Evolutionary conservation across 495 filamentous ascomycete species (phyloP).

Genomic region (Podospora pseudopauciseta): DNA sequence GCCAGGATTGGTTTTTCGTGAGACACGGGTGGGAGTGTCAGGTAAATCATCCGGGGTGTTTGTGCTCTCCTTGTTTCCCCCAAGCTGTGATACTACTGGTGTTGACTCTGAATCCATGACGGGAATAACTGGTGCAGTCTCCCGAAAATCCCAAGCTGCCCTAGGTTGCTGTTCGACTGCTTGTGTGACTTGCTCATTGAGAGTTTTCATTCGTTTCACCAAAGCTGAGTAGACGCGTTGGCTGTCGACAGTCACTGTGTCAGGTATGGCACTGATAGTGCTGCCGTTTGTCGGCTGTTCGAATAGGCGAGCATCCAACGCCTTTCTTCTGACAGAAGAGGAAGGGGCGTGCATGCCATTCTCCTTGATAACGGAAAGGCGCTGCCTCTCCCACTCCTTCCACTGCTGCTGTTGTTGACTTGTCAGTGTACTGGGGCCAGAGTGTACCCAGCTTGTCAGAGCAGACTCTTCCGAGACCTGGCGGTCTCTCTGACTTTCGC

Average conservation of each 20-base stretch:
- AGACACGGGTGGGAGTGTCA: slow-evolving; percentile 2
- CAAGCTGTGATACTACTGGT: neutral
- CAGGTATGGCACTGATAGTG: neutral
- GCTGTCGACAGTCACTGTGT: slow-evolving; percentile 48
- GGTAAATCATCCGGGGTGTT: neutral
- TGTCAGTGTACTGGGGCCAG: slow-evolving; percentile 44
- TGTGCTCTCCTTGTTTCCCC: neutral
- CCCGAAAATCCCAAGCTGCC: neutral
- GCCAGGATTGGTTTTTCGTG: neutral
- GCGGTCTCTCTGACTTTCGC: slow-evolving; percentile 42
- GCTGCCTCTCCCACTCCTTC: slow-evolving; percentile 51
- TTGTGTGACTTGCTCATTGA: slow-evolving; percentile 12
- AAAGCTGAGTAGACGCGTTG: slow-evolving; percentile 70
- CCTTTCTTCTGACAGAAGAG: slow-evolving; percentile 34
- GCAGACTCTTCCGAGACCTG: slow-evolving; percentile 55
- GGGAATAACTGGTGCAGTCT: neutral
- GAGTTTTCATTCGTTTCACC: slow-evolving; percentile 58
- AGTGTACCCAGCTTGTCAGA: slow-evolving; percentile 75
- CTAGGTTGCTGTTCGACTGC: neutral
- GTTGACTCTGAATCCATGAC: neutral
- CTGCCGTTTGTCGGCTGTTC: slow-evolving; percentile 7
- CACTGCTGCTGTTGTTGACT: slow-evolving; percentile 37
- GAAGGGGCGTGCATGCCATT: slow-evolving; percentile 49
- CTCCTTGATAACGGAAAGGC: slow-evolving; percentile 66
- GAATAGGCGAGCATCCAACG: slow-evolving; percentile 20